A percentile compares a stretch with the other conserved stretches of the same genome.
phyloP scores from a whole-genome alignment of 495 filamentous ascomycete species.

The Neurospora tetraspora region DNA sequence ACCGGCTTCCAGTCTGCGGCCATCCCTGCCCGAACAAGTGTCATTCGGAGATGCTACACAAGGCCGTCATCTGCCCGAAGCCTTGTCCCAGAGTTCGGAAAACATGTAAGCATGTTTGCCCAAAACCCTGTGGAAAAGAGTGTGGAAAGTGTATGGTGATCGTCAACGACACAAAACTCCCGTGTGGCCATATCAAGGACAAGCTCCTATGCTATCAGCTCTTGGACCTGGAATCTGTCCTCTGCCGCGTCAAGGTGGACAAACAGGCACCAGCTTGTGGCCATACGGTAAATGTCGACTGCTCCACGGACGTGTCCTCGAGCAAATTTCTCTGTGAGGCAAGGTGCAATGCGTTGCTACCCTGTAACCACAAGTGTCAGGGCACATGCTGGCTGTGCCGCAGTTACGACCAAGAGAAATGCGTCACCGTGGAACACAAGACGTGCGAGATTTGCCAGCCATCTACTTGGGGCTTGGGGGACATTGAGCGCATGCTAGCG shows the following conservation, averaged over 20 bases:
- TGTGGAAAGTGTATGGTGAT: constrained; percentile 14
- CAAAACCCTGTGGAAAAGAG: constrained; percentile 46
- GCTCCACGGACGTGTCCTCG: constrained; percentile 32
- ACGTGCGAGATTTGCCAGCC: constrained; percentile 26
- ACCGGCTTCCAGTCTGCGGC: constrained; percentile 53
- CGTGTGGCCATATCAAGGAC: constrained; percentile 48
- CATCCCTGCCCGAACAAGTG: constrained; percentile 61
- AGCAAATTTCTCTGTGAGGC: constrained; percentile 33
- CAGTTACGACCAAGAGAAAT: constrained; percentile 13
- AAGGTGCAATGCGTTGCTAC: constrained; percentile 34
- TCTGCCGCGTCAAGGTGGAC: constrained; percentile 28
- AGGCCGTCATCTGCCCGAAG: constrained; percentile 51
- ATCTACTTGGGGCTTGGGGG: too few relatives aligned
- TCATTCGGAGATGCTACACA: constrained; percentile 58
- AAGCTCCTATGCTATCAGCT: constrained; percentile 41
- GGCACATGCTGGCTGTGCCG: constrained; percentile 42
- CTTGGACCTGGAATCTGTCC: constrained; percentile 6
- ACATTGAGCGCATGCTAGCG: too few relatives aligned
- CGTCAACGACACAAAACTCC: constrained; percentile 27
- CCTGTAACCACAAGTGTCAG: constrained; percentile 55
- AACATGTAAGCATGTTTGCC: constrained; percentile 55
- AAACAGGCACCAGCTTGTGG: constrained; percentile 41
- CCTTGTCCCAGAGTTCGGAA: constrained; percentile 45
- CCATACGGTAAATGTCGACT: constrained; percentile 43
- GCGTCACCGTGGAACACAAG: constrained; percentile 30